Conservation (phyloP, 805 yeast genomes). For the Candida arabinofermentans region DNA sequence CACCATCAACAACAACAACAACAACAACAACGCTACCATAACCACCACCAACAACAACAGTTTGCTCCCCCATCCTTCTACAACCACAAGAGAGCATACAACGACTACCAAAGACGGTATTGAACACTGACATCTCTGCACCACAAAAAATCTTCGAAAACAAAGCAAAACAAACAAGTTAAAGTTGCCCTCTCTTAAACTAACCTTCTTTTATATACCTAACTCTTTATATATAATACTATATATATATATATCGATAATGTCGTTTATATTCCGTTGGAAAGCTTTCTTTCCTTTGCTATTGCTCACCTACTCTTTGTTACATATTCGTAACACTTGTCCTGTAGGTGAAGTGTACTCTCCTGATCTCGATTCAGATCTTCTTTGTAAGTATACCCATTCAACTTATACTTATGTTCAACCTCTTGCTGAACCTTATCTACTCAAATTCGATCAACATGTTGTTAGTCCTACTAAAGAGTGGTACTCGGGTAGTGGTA, state of each 20-base stretch:
- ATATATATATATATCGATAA: background rate
- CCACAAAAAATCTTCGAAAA: background rate
- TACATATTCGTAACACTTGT: conserved; percentile 22
- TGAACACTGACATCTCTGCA: no score
- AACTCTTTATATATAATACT: no score
- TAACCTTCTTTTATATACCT: background rate
- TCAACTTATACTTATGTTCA: conserved; percentile 12
- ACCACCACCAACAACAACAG: conserved; percentile 1
- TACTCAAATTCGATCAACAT: conserved; percentile 8
- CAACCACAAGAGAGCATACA: background rate
- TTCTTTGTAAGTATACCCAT: conserved; percentile 21
- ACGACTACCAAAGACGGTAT: background rate
- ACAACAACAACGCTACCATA: background rate
- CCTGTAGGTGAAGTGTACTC: conserved; percentile 19
- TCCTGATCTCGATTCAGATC: conserved; percentile 12
- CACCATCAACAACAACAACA: background rate
- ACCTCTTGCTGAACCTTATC: conserved; percentile 17
- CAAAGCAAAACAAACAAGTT: background rate
- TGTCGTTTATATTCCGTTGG: conserved; percentile 9
- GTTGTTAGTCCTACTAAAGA: conserved; percentile 12
- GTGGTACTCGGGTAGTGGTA: conserved; percentile 18
- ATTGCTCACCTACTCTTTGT: conserved; percentile 13
- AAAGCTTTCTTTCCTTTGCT: conserved; percentile 16
- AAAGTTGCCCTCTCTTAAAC: background rate
- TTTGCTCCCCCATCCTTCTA: background rate